phyloP scores from a whole-genome alignment of 177 flowering plant genomes.

The Vitis hybrid region DNA sequence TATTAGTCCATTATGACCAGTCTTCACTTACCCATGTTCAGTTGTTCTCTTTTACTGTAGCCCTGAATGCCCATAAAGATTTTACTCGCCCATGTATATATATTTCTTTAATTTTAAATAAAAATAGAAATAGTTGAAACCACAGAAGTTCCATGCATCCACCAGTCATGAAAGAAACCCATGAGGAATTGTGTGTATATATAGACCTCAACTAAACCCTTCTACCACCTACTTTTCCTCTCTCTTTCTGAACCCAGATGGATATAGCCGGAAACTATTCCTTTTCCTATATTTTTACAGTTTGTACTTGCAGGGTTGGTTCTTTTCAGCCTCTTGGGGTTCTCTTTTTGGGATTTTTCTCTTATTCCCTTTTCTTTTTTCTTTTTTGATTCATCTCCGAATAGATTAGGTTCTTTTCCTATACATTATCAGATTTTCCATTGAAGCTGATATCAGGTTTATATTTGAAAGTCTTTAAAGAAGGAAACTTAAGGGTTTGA shows the following conservation, averaged over 20 bases:
- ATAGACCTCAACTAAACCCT: neutral
- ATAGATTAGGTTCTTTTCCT: neutral
- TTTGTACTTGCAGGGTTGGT: neutral
- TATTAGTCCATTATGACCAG: too few relatives aligned
- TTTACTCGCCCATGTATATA: too few relatives aligned
- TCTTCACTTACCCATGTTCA: too few relatives aligned
- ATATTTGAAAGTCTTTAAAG: too few relatives aligned
- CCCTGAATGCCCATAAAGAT: too few relatives aligned
- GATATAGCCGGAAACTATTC: neutral
- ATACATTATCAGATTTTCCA: too few relatives aligned
- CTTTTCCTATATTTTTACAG: neutral
- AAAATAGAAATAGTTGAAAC: neutral
- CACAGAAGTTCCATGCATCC: neutral
- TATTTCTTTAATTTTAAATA: too few relatives aligned
- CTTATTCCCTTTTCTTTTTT: too few relatives aligned
- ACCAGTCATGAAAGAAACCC: neutral
- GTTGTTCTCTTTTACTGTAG: too few relatives aligned
- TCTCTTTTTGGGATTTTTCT: neutral
- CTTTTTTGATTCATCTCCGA: neutral
- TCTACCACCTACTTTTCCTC: slow-evolving; percentile 3
- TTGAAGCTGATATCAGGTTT: too few relatives aligned
- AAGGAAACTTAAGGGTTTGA: too few relatives aligned
- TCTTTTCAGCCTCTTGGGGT: neutral
- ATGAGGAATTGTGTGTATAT: neutral
- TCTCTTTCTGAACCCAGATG: neutral